Evolutionary conservation across 2,329 filamentous ascomycete genomes (phyloP).

Genomic region (Sclerotinia sclerotiorum): DNA sequence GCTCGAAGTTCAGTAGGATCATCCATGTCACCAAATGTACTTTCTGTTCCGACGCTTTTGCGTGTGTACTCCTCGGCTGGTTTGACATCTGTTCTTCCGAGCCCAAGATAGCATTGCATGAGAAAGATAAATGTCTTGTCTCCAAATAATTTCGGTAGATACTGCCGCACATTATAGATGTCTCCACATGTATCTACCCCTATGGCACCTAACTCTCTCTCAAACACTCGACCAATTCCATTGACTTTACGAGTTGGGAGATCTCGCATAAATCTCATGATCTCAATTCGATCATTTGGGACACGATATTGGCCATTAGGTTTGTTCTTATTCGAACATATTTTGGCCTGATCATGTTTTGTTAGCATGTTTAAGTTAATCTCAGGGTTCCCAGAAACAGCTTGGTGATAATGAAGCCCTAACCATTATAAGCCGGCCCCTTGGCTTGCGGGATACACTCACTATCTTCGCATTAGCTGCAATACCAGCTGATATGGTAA

Average conservation of each 20-base stretch:
- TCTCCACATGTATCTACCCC: constrained; percentile 88
- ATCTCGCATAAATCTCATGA: constrained; percentile 82
- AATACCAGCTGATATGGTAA: constrained; percentile 93
- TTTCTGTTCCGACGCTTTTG: constrained; percentile 92
- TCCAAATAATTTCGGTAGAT: constrained; percentile 76
- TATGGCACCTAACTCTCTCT: constrained; percentile 84
- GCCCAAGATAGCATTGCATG: constrained; percentile 77
- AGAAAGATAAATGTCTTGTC: constrained; percentile 90
- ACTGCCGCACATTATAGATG: constrained; percentile 73
- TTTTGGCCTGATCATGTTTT: constrained; percentile 62
- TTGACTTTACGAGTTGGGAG: constrained; percentile 90
- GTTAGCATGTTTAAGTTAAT: neutral
- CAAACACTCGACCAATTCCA: constrained; percentile 89
- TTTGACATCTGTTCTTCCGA: constrained; percentile 81
- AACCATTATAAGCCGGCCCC: neutral
- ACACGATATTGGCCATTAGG: constrained; percentile 89
- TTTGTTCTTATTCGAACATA: constrained; percentile 93
- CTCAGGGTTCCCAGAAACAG: neutral
- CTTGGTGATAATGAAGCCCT: neutral
- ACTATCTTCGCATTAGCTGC: constrained; percentile 82
- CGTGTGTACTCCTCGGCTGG: constrained; percentile 87
- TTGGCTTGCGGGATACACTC: constrained; percentile 5
- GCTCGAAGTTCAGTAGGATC: constrained; percentile 66
- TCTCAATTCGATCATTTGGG: constrained; percentile 66
- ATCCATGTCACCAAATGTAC: constrained; percentile 80